Evolutionary conservation across 2,329 filamentous ascomycete species (phyloP).

Genomic region (Hypomyces rosellus): DNA sequence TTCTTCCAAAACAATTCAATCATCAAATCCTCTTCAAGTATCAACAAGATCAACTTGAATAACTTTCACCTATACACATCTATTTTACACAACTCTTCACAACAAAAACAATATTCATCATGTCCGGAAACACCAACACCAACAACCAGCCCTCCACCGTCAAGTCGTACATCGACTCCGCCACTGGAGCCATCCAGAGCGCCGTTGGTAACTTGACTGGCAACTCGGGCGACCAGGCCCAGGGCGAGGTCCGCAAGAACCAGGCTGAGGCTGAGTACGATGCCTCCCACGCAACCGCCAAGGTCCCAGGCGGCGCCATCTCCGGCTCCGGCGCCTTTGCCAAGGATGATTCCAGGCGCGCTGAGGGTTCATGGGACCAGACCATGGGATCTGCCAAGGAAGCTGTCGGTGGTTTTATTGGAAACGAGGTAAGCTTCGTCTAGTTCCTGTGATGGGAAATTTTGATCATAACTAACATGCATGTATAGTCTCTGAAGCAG

Average conservation of each 20-base stretch:
- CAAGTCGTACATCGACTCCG: constrained; percentile 69
- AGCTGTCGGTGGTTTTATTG: constrained; percentile 65
- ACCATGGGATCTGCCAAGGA: constrained; percentile 85
- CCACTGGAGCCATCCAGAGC: constrained; percentile 66
- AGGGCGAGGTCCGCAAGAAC: constrained; percentile 60
- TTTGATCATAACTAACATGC: constrained; percentile 5
- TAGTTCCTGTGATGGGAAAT: neutral
- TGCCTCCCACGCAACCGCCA: constrained; percentile 67
- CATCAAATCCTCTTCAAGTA: neutral
- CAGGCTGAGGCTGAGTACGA: constrained; percentile 62
- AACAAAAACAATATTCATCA: constrained; percentile 7
- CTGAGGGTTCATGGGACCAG: constrained; percentile 75
- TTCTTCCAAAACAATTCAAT: neutral
- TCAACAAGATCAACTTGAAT: constrained; percentile 6
- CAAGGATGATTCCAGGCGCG: constrained; percentile 66
- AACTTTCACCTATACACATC: neutral
- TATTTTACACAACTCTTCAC: neutral
- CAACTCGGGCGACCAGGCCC: constrained; percentile 57
- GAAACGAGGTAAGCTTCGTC: constrained; percentile 53
- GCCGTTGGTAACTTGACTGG: constrained; percentile 68
- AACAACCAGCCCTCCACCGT: constrained; percentile 57
- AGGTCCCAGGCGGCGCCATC: constrained; percentile 65
- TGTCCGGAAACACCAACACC: constrained; percentile 25
- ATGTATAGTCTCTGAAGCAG: constrained; percentile 56
- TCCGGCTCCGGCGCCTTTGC: constrained; percentile 64